Percentiles rank a stretch among this genome's conserved stretches.
phyloP scores from a whole-genome alignment of 805 yeast species.

The Debaryomyces maramus region DNA sequence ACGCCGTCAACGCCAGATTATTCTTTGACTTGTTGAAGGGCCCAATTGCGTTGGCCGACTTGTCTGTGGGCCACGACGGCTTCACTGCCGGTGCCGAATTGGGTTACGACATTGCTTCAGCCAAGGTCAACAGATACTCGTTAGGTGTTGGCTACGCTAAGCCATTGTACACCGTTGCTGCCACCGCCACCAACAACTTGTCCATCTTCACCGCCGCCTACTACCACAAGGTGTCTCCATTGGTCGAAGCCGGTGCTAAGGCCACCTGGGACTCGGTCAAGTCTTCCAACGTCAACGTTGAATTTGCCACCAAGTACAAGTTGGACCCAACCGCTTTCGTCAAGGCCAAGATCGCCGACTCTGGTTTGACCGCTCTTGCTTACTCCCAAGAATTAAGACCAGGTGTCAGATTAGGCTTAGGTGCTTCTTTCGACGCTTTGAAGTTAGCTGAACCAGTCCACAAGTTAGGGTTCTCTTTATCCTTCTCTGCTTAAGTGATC shows the following conservation, averaged over 20 bases:
- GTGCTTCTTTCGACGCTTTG: constrained; percentile 95
- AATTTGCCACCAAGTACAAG: constrained; percentile 92
- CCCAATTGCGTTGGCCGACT: constrained; percentile 92
- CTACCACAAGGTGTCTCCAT: constrained; percentile 91
- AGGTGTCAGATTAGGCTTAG: constrained; percentile 95
- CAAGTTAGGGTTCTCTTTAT: constrained; percentile 93
- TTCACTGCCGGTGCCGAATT: constrained; percentile 96
- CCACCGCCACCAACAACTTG: constrained; percentile 82
- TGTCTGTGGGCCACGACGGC: constrained; percentile 93
- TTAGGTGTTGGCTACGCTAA: constrained; percentile 92
- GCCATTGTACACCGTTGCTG: constrained; percentile 81
- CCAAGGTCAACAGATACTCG: constrained; percentile 90
- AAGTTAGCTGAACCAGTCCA: constrained; percentile 95
- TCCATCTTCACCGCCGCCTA: constrained; percentile 91
- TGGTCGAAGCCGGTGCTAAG: constrained; percentile 96
- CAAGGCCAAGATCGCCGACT: constrained; percentile 96
- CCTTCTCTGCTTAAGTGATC: constrained; percentile 75
- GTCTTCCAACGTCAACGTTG: constrained; percentile 81
- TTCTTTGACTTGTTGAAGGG: constrained; percentile 94
- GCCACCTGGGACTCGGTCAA: constrained; percentile 92
- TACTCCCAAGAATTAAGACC: constrained; percentile 95
- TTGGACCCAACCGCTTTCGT: constrained; percentile 86
- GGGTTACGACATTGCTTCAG: constrained; percentile 92
- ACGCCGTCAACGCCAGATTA: constrained; percentile 90
- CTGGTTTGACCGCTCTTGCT: constrained; percentile 90